phyloP scores from a whole-genome alignment of 176 grass and related monocot species.

The Aegilops bicornis region DNA sequence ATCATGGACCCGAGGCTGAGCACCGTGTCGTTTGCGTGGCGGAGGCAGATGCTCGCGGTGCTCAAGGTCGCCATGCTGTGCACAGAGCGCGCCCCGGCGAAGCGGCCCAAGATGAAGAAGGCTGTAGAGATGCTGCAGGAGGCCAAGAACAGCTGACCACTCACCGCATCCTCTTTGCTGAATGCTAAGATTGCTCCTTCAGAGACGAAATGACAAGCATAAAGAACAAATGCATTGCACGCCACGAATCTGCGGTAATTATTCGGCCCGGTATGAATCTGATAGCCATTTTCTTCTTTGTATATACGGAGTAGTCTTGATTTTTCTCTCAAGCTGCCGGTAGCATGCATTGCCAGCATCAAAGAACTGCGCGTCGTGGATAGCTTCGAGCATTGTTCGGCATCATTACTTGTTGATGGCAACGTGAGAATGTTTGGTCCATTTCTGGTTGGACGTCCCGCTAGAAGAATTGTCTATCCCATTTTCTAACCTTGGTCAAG shows the following conservation, averaged over 20 bases:
- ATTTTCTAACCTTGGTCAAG: too few relatives aligned
- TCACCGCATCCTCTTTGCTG: neutral
- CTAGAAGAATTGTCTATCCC: neutral
- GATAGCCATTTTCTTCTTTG: constrained; percentile 6
- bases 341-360: neutral
- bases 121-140: constrained; percentile 90
- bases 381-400: constrained; percentile 2
- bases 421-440: constrained; percentile 32
- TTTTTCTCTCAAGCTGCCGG: neutral
- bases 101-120: constrained; percentile 90
- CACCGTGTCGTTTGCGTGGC: constrained; percentile 80
- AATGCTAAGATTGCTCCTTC: constrained; percentile 2
- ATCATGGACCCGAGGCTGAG: constrained; percentile 94
- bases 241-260: neutral
- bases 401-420: constrained; percentile 9
- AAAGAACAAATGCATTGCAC: neutral
- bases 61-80: constrained; percentile 84
- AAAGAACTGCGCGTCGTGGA: neutral
- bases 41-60: constrained; percentile 88
- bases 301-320: constrained; percentile 5
- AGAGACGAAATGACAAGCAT: neutral
- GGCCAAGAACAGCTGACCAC: constrained; percentile 49
- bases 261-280: neutral
- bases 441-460: neutral
- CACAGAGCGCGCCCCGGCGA: constrained; percentile 57